Percentiles rank a stretch among this genome's conserved stretches.
These are phyloP conservation scores for Phytophthora fragariae DNA, from an alignment of 352 stramenopile genomes.

Conservation along the genomic window DNA sequence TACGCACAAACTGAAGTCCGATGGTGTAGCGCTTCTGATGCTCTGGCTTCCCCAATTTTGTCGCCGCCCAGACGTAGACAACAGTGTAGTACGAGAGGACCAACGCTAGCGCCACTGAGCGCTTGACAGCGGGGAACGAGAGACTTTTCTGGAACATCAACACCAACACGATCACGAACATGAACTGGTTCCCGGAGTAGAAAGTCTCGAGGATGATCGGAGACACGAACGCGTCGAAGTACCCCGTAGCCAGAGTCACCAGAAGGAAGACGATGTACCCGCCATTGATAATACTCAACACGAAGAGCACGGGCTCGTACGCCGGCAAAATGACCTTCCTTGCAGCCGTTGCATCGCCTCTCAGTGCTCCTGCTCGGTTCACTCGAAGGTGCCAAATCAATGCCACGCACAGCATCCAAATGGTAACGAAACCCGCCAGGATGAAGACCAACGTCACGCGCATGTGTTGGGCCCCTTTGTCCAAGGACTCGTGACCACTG, in stretches of 20 bases:
- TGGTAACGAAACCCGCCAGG: slow-evolving; percentile 41
- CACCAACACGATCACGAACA: slow-evolving; percentile 45
- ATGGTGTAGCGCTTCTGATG: slow-evolving; percentile 22
- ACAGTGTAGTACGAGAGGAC: slow-evolving; percentile 39
- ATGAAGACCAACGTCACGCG: slow-evolving; percentile 37
- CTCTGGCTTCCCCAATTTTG: slow-evolving; percentile 12
- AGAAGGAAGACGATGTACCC: slow-evolving; percentile 38
- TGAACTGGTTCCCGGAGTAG: slow-evolving; percentile 48
- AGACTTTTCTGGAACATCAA: slow-evolving; percentile 61
- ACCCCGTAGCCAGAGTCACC: slow-evolving; percentile 26
- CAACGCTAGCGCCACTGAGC: slow-evolving; percentile 32
- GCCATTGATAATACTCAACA: slow-evolving; percentile 41
- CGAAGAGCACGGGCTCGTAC: slow-evolving; percentile 52
- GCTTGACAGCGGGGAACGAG: slow-evolving; percentile 44
- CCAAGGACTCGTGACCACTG: background rate
- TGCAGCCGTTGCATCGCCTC: slow-evolving; percentile 37
- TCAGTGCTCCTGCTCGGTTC: slow-evolving; percentile 40
- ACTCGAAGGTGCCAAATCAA: slow-evolving; percentile 46
- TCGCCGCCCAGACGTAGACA: slow-evolving; percentile 30
- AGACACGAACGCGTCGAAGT: slow-evolving; percentile 31
- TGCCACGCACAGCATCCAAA: slow-evolving; percentile 45
- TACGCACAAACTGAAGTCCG: slow-evolving; percentile 23
- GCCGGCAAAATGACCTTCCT: slow-evolving; percentile 53
- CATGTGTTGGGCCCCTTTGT: slow-evolving; percentile 23
- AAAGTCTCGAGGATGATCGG: slow-evolving; percentile 33